phyloP scores from a whole-genome alignment of 2,329 filamentous ascomycete species.

The Fusarium albidum region DNA sequence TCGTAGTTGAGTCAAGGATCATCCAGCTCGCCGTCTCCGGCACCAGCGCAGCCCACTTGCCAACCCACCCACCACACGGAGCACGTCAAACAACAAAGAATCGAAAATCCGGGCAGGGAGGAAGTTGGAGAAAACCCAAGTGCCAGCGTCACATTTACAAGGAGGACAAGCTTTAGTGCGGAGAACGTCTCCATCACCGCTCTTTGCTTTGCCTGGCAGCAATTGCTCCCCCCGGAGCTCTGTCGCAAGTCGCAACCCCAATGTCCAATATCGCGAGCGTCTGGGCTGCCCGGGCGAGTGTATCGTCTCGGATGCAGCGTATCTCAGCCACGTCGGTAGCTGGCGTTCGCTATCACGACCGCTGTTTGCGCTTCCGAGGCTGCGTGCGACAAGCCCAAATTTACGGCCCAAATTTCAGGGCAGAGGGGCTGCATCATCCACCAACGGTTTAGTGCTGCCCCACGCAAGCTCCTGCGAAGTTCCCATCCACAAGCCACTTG shows the following conservation, averaged over 20 bases:
- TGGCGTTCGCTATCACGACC: slow-evolving; percentile 12
- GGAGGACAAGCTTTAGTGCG: slow-evolving; percentile 27
- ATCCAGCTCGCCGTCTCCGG: slow-evolving; percentile 32
- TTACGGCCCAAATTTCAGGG: slow-evolving; percentile 29
- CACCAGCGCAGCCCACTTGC: slow-evolving; percentile 32
- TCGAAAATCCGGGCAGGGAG: slow-evolving; percentile 1
- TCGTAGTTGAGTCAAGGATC: slow-evolving; percentile 33
- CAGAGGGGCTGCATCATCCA: slow-evolving; percentile 27
- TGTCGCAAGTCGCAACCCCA: too few species aligned
- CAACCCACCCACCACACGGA: too few species aligned
- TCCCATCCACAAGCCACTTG: slow-evolving; percentile 25
- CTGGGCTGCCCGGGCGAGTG: too few species aligned
- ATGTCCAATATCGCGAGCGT: slow-evolving; percentile 11
- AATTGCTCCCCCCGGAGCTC: slow-evolving; percentile 1
- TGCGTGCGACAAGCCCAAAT: slow-evolving; percentile 17
- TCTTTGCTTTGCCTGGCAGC: slow-evolving; percentile 22
- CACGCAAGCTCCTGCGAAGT: slow-evolving; percentile 39
- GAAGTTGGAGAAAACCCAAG: slow-evolving; percentile 28
- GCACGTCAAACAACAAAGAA: slow-evolving; percentile 36
- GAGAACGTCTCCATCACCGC: slow-evolving; percentile 27
- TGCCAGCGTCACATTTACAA: slow-evolving; percentile 28
- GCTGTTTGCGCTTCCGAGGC: slow-evolving; percentile 24
- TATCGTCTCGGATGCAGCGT: slow-evolving; percentile 18
- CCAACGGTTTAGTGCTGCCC: slow-evolving; percentile 23
- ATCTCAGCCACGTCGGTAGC: slow-evolving; percentile 13